These are phyloP conservation scores for Eimeria necatrix DNA, from an alignment of 169 alveolate genomes.

Conservation along the genomic window DNA sequence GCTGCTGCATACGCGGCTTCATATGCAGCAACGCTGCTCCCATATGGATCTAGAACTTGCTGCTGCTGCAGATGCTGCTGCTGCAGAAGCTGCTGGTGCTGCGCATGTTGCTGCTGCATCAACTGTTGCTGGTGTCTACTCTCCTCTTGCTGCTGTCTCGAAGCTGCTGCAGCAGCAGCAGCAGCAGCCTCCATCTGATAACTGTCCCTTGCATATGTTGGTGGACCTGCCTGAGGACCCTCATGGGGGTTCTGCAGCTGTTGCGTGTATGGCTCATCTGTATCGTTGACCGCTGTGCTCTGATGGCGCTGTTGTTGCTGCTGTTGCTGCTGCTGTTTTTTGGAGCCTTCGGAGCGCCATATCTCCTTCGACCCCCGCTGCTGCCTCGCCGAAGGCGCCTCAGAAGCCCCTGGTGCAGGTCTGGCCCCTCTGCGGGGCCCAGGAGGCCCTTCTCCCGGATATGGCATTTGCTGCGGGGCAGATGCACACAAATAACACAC, in stretches of 20 bases:
- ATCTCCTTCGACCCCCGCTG: conserved; percentile 57
- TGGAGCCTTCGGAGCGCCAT: conserved; percentile 38
- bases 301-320: conserved; percentile 14
- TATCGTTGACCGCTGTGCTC: neutral
- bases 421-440: conserved; percentile 48
- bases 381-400: conserved; percentile 49
- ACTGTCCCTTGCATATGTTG: neutral
- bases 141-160: conserved; percentile 50
- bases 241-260: neutral
- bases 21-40: conserved; percentile 42
- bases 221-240: neutral
- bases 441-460: conserved; percentile 18
- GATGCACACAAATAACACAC: conserved; percentile 61
- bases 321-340: conserved; percentile 70
- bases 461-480: conserved; percentile 43
- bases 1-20: conserved; percentile 60
- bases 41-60: conserved; percentile 39
- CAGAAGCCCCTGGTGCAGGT: neutral
- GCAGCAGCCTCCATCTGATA: conserved; percentile 42
- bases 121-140: conserved; percentile 43
- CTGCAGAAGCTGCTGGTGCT: conserved; percentile 57
- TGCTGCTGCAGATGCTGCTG: neutral
- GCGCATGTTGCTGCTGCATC: conserved; percentile 69
- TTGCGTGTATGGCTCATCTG: conserved; percentile 43
- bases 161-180: conserved; percentile 50